Evolutionary conservation across 805 yeast species (phyloP).

Genomic region (Wickerhamomyces mucosus): DNA sequence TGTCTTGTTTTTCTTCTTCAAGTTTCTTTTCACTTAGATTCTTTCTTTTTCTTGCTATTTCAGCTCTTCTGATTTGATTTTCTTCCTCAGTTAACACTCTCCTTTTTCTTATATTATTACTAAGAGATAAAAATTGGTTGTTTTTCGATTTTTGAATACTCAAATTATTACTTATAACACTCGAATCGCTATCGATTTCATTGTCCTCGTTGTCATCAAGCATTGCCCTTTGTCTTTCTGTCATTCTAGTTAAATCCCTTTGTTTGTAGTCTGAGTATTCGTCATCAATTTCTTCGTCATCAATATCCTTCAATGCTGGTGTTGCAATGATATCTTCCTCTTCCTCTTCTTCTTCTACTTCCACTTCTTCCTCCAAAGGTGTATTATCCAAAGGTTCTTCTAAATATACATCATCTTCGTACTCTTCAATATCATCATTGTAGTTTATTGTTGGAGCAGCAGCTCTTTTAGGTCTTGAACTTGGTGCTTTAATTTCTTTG

Average conservation of each 20-base stretch:
- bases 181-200: background rate
- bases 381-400: background rate
- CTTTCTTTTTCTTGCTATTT: constrained; percentile 79
- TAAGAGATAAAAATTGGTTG: constrained; percentile 10
- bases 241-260: constrained; percentile 20
- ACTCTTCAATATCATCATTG: constrained; percentile 6
- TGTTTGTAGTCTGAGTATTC: background rate
- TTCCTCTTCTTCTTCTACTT: constrained; percentile 8
- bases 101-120: constrained; percentile 27
- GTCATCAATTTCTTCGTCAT: constrained; percentile 4
- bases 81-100: constrained; percentile 75
- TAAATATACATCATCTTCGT: constrained; percentile 5
- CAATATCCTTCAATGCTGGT: constrained; percentile 18
- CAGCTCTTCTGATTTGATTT: constrained; percentile 70
- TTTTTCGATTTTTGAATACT: constrained; percentile 5
- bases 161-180: background rate
- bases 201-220: constrained; percentile 3
- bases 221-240: constrained; percentile 20
- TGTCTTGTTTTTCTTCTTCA: constrained; percentile 90
- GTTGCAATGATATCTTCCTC: constrained; percentile 18
- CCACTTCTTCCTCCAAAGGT: constrained; percentile 2
- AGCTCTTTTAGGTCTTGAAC: constrained; percentile 7
- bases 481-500: constrained; percentile 1
- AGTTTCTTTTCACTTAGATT: constrained; percentile 72
- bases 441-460: constrained; percentile 6